Conservation (phyloP, 345 rosid genomes). For the Balakata baccata region DNA sequence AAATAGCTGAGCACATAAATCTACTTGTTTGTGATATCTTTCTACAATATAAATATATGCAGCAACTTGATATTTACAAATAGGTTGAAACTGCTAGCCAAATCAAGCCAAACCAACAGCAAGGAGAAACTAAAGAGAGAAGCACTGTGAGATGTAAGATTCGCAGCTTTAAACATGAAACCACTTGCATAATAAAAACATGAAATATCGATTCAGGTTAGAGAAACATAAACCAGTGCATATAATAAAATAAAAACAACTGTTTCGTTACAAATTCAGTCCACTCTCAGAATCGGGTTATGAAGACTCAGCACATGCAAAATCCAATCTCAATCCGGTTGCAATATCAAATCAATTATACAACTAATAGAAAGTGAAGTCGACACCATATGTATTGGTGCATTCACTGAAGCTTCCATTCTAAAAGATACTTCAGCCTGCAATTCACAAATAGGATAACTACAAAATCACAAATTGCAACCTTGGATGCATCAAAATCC, state of each 20-base stretch:
- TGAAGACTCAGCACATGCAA: not conserved
- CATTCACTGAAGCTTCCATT: not conserved
- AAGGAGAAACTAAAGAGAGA: not conserved
- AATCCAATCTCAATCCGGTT: not conserved
- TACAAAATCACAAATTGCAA: not conserved
- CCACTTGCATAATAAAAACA: not conserved
- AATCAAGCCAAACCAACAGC: not conserved
- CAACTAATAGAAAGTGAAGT: not conserved
- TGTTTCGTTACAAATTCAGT: not conserved
- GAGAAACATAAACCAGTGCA: not conserved
- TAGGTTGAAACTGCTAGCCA: not conserved
- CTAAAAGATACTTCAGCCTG: not conserved
- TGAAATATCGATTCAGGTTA: not conserved
- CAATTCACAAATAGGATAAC: not conserved
- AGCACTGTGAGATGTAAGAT: not conserved
- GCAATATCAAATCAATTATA: not conserved
- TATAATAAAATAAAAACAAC: not conserved
- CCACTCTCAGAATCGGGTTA: not conserved
- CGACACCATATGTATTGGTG: not conserved
- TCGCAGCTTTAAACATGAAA: not conserved
- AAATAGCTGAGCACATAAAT: not conserved
- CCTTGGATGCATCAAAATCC: not conserved
- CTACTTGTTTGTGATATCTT: not conserved
- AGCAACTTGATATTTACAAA: not conserved
- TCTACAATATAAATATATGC: not conserved